These are phyloP conservation scores for Solanum habrochaites DNA, from an alignment of 257 asterid genomes.

Conservation along the genomic window DNA sequence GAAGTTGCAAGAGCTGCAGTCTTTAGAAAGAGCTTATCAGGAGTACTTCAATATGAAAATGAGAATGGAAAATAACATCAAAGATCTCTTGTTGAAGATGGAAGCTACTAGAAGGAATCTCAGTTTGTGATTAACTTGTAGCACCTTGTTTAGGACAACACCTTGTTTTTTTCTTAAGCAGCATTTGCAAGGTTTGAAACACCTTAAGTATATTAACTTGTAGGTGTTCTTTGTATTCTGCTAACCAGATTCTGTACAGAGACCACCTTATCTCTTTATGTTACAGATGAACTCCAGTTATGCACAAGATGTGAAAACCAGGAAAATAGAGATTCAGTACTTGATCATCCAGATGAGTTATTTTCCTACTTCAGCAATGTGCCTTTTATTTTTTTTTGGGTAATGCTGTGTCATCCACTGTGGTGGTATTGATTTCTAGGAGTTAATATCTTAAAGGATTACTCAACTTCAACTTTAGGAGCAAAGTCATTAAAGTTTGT, in stretches of 20 bases:
- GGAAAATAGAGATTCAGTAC: background rate
- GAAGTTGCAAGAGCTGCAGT: constrained; percentile 70
- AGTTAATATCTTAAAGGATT: no score
- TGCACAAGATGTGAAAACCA: background rate
- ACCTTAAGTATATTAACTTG: background rate
- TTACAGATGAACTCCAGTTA: background rate
- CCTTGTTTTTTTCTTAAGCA: background rate
- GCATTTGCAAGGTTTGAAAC: background rate
- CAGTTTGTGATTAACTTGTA: constrained; percentile 17
- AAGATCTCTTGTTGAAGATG: constrained; percentile 82
- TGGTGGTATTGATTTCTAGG: background rate
- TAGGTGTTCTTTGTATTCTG: constrained; percentile 11
- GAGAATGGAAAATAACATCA: constrained; percentile 87
- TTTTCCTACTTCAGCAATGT: background rate
- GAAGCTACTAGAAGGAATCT: constrained; percentile 81
- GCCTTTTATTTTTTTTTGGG: background rate
- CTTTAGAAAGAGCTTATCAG: constrained; percentile 57
- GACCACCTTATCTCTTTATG: background rate
- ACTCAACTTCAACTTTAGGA: no score
- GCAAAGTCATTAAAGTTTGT: no score
- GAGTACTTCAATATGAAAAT: constrained; percentile 76
- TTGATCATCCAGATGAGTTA: background rate
- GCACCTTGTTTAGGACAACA: background rate
- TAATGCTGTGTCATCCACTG: background rate
- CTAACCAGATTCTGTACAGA: constrained; percentile 42